Conservation (phyloP, 225 moss, liverwort and hornwort species). For the Neckera pumila region DNA sequence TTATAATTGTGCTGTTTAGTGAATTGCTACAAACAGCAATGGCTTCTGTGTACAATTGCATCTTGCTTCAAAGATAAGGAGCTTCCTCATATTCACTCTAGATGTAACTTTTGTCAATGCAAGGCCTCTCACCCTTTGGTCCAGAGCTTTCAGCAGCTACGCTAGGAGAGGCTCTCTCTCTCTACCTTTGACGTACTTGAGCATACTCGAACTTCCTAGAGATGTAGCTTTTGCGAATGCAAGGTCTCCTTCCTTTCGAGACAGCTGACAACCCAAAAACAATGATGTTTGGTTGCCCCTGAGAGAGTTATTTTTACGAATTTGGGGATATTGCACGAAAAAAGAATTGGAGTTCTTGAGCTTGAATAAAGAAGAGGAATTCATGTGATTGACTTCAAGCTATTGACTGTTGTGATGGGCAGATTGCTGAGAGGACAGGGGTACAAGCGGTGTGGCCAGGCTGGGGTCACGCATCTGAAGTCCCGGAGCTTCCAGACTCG, state of each 20-base stretch:
- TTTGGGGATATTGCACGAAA: not conserved
- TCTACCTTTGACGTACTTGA: not conserved
- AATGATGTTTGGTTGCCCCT: not conserved
- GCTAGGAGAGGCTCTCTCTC: not conserved
- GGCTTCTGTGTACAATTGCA: not conserved
- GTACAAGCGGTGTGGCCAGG: constrained; percentile 99
- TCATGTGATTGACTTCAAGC: not conserved
- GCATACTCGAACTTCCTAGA: not conserved
- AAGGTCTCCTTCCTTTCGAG: not conserved
- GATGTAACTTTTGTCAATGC: not conserved
- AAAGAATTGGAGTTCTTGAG: not conserved
- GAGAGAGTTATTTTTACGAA: not conserved
- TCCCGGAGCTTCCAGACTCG: constrained; percentile 91
- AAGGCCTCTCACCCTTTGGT: not conserved
- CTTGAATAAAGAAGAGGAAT: not conserved
- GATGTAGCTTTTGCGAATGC: not conserved
- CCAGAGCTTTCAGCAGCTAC: not conserved
- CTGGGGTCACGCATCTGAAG: constrained; percentile 97
- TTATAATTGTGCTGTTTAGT: not conserved
- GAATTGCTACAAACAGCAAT: not conserved
- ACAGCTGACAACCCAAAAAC: not conserved
- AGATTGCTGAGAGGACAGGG: constrained; percentile 96
- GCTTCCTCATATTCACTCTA: not conserved
- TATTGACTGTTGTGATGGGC: not conserved
- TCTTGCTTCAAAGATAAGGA: not conserved